Conservation (phyloP, 345 rosid species). For the Eutrema yunnanense region DNA sequence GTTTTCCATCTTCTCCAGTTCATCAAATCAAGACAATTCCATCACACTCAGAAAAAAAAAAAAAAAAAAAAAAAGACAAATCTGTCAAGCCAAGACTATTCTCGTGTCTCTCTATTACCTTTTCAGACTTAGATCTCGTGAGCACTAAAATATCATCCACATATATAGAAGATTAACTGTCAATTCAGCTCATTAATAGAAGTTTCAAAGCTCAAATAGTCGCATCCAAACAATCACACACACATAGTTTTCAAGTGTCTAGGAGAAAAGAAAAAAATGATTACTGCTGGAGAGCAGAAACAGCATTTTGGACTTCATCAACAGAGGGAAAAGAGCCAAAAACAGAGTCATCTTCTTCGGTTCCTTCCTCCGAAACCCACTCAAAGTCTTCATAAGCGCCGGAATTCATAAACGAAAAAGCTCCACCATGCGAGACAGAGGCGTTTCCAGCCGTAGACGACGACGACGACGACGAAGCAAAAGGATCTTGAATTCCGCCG, state of each 20-base stretch:
- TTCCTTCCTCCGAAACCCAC: conserved; percentile 54
- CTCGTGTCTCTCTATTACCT: not conserved
- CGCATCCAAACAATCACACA: not conserved
- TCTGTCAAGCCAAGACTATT: not conserved
- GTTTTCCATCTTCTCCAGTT: not conserved
- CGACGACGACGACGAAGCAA: conserved; percentile 33
- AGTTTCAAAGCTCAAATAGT: not conserved
- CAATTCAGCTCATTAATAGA: not conserved
- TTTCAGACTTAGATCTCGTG: not conserved
- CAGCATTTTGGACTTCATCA: conserved; percentile 74
- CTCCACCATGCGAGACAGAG: conserved; percentile 26
- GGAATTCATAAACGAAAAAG: conserved; percentile 31
- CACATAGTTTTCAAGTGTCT: not conserved
- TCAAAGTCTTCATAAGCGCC: conserved; percentile 53
- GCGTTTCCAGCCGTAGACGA: conserved; percentile 24
- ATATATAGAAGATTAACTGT: not conserved
- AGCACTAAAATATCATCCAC: not conserved
- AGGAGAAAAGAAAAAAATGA: not conserved
- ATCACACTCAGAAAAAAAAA: conserved; percentile 6
- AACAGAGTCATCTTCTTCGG: conserved; percentile 46
- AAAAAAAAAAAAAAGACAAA: not conserved
- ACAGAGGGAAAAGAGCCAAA: conserved; percentile 70
- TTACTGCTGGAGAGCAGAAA: conserved; percentile 74
- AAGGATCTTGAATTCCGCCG: conserved; percentile 49
- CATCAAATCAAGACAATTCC: conserved; percentile 16